Base-by-base conservation (phyloP, 1,284 basidiomycete genomes). In the Leccinum glutinopallens region DNA sequence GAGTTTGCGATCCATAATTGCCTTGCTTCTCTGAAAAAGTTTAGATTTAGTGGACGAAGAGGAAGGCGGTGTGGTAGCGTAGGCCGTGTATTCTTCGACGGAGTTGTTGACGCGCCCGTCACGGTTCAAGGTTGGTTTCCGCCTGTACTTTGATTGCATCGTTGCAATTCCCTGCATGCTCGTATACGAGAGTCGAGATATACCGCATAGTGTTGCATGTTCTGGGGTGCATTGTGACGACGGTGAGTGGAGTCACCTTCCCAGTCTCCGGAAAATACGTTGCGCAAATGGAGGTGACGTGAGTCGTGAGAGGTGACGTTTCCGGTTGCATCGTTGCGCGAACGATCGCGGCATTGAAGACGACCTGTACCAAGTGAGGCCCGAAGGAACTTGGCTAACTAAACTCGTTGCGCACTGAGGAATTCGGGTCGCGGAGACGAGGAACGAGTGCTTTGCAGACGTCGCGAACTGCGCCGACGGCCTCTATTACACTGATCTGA, bases 251-350 rank as follows among this genome's bases (percentile, higher is more conserved):
- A 74, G 81, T 63, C 67, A 93, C 92, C 92, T 79, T 94, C 92
- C 92, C 91, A 29, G 25, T 73, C 91, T 15, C 84, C 90, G 19
- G 83, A 77, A 32, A 87, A 86, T 8, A 97, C 90, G 72, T 93
- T 93, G 65, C 87, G 84, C 59, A 98, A 81, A 63, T 88, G 87
- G 55, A 98, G 80, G 17, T 4, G 87, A 84, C 37, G 88, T 5
- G 93, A 90, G n/a, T 98, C 84, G 74, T 94, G 91, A 13, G 86
- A 83, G 39, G 98, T 86, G 8, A 98, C 88, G 71, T 94, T 92
- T 80, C 98, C 95, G 15, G 96, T 96, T 15, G 93, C 86, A 17
- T 96, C 96, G 66, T 94, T 94, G 25, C 96, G 88, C 96, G 88
- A 73, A 97, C 93, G 72, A 99, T 90, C 70, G 99, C 83, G 0